These are phyloP conservation scores for Leccinum barrowsii DNA, from an alignment of 768 basidiomycete species.

Conservation along the genomic window DNA sequence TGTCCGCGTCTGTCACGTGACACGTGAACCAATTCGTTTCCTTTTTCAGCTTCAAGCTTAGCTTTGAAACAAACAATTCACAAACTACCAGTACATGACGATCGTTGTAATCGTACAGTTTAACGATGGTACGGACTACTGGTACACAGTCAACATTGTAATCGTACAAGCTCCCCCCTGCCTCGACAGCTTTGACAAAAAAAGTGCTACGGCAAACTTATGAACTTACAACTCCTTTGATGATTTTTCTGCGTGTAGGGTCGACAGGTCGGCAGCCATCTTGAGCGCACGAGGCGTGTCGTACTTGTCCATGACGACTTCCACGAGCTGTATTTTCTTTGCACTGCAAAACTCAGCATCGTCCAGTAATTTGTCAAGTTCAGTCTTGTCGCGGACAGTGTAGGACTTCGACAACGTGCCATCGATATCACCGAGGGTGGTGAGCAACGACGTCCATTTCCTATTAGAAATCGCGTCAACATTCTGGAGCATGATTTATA, in stretches of 20 bases:
- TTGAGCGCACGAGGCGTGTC: constrained; percentile 70
- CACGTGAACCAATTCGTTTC: constrained; percentile 17
- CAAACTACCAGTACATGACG: too few relatives aligned
- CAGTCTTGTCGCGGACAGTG: constrained; percentile 61
- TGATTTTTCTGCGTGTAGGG: constrained; percentile 13
- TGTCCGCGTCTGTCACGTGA: constrained; percentile 30
- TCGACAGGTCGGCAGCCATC: constrained; percentile 42
- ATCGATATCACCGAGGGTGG: constrained; percentile 50
- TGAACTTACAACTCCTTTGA: constrained; percentile 13
- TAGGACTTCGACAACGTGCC: constrained; percentile 55
- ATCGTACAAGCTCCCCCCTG: background rate
- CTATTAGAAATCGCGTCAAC: constrained; percentile 19
- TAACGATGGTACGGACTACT: background rate
- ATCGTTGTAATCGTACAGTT: too few relatives aligned
- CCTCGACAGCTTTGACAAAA: background rate
- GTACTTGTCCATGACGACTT: constrained; percentile 68
- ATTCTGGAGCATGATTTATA: too few relatives aligned
- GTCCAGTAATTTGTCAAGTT: constrained; percentile 65
- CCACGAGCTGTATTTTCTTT: constrained; percentile 72
- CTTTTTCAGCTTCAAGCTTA: background rate
- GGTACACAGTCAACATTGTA: background rate
- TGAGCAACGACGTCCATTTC: constrained; percentile 67
- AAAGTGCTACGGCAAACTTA: background rate
- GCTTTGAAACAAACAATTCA: too few relatives aligned
- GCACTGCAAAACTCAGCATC: constrained; percentile 58